Evolutionary conservation across 176 grass and related monocot genomes (phyloP), one percentile per base, ranked within the genome.

Genomic region (Oryza australiensis): DNA sequence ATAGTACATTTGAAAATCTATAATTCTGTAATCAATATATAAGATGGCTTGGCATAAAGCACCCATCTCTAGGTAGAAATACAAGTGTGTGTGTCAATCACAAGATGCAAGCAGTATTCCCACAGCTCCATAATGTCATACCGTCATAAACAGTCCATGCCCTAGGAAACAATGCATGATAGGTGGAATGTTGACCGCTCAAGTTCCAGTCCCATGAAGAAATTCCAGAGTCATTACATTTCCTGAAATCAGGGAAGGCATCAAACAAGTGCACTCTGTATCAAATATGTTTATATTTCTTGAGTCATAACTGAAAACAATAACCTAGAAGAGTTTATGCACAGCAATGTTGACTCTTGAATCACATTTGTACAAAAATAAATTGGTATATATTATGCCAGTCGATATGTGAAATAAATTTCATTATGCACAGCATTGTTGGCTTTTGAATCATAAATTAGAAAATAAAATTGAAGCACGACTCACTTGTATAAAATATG

Each of bases 111-210:
- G 23, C 20, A 20, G 12, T 81, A 45, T 53, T 53, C 67, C 77
- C 43, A 77, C 8, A 82, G 11, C 46, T 41, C 66, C 48, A 46
- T 37, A 82, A 42, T 67, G 59, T 0, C 88, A 73, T 95, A 99
- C 96, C 96, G 87, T 99, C 93, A 87, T 99, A 99, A 87, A 99
- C 76, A 59, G 96, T 99, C 96, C 96, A 99, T 30, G 96, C 96
- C 77, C 96, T 87, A 80, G 96, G 96, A 42, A 99, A 99, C 48
- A 99, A 87, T 62, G 96, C 93, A 83, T 99, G 96, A 78, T 99
- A 99, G 66, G 96, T 95, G 4, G 93, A 99, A 68, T 95, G 96
- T 72, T 99, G 97, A 83, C 97, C 97, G 51, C 70, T 94, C 81
- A 99, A 79, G 55, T 99, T 99, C 97, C 97, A 96, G 71, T 96